Conservation (phyloP, 768 basidiomycete species). For the Epithele typhae region DNA sequence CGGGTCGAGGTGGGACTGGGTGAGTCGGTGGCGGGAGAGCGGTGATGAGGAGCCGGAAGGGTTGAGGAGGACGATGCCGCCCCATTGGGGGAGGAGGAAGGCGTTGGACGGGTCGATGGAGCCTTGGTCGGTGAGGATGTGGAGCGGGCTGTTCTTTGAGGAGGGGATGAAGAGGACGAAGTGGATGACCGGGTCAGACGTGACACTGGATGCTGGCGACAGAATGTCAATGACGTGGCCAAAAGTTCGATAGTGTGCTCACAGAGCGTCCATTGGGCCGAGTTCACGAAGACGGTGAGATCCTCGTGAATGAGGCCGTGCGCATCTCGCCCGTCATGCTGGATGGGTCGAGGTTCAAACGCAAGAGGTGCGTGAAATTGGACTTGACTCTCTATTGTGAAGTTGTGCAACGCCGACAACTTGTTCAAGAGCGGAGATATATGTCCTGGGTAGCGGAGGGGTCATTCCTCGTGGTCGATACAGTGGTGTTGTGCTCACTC, state of each 20-base stretch:
- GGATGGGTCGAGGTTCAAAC: conserved; percentile 53
- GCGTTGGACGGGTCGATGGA: conserved; percentile 47
- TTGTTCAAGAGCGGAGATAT: conserved; percentile 60
- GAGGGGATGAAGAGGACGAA: conserved; percentile 90
- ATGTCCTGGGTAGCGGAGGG: conserved; percentile 44
- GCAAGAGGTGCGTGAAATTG: conserved; percentile 89
- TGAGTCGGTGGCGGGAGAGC: conserved; percentile 26
- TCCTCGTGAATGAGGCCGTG: conserved; percentile 75
- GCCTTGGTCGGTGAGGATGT: conserved; percentile 52
- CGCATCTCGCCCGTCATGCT: conserved; percentile 28
- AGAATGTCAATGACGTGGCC: too few species aligned
- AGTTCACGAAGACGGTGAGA: conserved; percentile 91
- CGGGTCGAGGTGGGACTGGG: conserved; percentile 40
- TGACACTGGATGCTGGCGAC: conserved; percentile 87
- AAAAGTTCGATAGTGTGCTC: too few species aligned
- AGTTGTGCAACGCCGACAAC: conserved; percentile 74
- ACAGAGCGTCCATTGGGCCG: conserved; percentile 95
- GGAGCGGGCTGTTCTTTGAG: conserved; percentile 58
- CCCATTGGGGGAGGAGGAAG: conserved; percentile 94
- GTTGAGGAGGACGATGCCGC: conserved; percentile 80
- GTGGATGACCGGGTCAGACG: conserved; percentile 91
- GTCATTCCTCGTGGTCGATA: too few species aligned
- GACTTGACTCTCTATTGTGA: conserved; percentile 92
- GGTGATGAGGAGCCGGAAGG: conserved; percentile 23
- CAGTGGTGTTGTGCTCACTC: conserved; percentile 8